These are phyloP conservation scores for Amaranthus hypochondriacus DNA, from an alignment of 148 eudicot genomes.

Conservation along the genomic window DNA sequence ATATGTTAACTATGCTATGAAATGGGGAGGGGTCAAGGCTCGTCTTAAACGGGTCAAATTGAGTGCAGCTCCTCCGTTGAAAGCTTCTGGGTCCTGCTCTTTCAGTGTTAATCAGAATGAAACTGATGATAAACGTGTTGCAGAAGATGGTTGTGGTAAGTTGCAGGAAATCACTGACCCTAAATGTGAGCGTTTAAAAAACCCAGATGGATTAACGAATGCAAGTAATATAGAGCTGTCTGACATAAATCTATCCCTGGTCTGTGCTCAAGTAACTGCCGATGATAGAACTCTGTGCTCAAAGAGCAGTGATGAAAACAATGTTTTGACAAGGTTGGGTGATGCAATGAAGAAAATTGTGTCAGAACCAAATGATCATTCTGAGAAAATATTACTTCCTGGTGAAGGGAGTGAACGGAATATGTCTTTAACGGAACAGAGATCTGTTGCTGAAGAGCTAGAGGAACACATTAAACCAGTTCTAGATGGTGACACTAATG, in stretches of 20 bases:
- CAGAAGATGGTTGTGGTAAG: constrained; percentile 21
- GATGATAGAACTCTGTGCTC: constrained; percentile 25
- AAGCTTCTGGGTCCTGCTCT: constrained; percentile 31
- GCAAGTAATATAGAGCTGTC: constrained; percentile 19
- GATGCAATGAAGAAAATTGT: constrained; percentile 30
- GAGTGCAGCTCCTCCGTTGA: constrained; percentile 29
- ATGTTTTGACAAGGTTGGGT: constrained; percentile 34
- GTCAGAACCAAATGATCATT: constrained; percentile 24
- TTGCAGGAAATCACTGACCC: constrained; percentile 21
- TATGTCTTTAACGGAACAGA: constrained; percentile 14
- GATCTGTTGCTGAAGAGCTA: constrained; percentile 19
- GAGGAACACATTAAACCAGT: constrained; percentile 19
- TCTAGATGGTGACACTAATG: constrained; percentile 28
- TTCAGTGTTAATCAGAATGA: constrained; percentile 21
- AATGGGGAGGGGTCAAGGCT: constrained; percentile 80
- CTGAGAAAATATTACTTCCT: constrained; percentile 15
- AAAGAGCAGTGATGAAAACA: constrained; percentile 19
- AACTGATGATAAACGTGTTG: constrained; percentile 25
- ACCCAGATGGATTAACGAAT: constrained; percentile 14
- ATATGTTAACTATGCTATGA: constrained; percentile 34
- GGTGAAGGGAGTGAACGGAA: constrained; percentile 25
- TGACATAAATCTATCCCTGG: constrained; percentile 18
- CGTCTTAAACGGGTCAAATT: constrained; percentile 67
- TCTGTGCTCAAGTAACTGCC: constrained; percentile 20
- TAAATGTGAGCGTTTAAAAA: constrained; percentile 19